Conservation (phyloP, 495 filamentous ascomycete genomes). For the Hyaloscypha finlandica region DNA sequence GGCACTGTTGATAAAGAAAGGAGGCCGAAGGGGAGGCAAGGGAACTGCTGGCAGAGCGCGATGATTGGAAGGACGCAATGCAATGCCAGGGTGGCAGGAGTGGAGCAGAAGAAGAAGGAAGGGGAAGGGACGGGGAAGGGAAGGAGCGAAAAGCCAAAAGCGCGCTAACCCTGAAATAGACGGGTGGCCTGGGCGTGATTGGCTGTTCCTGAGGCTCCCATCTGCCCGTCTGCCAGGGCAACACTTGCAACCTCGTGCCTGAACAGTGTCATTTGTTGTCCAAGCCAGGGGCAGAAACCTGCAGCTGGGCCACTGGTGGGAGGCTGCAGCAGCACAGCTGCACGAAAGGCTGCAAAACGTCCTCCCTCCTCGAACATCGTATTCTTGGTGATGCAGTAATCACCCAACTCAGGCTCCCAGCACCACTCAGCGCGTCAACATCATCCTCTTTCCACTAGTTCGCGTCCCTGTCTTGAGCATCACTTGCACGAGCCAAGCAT, state of each 20-base stretch:
- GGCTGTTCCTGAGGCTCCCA: neutral
- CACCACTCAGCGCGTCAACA: neutral
- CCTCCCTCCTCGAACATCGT: neutral
- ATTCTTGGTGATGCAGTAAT: neutral
- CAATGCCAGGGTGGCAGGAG: neutral
- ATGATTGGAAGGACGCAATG: slow-evolving; percentile 4
- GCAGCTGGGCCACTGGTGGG: too few species aligned
- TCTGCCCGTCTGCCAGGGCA: neutral
- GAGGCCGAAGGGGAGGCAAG: neutral
- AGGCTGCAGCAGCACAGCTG: neutral
- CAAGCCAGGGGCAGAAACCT: neutral
- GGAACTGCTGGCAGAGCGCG: neutral
- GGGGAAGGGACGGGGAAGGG: neutral
- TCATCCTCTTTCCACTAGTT: neutral
- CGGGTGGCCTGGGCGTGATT: neutral
- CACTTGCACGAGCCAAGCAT: neutral
- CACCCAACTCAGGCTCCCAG: neutral
- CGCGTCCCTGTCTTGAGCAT: neutral
- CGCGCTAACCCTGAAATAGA: slow-evolving; percentile 5
- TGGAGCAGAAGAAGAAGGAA: neutral
- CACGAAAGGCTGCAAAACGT: neutral
- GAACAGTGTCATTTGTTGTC: neutral
- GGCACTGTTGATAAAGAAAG: neutral
- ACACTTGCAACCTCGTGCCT: neutral
- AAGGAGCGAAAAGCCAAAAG: neutral